These are phyloP conservation scores for Marasmius sp. DNA, from an alignment of 1,284 basidiomycete genomes.

Conservation along the genomic window DNA sequence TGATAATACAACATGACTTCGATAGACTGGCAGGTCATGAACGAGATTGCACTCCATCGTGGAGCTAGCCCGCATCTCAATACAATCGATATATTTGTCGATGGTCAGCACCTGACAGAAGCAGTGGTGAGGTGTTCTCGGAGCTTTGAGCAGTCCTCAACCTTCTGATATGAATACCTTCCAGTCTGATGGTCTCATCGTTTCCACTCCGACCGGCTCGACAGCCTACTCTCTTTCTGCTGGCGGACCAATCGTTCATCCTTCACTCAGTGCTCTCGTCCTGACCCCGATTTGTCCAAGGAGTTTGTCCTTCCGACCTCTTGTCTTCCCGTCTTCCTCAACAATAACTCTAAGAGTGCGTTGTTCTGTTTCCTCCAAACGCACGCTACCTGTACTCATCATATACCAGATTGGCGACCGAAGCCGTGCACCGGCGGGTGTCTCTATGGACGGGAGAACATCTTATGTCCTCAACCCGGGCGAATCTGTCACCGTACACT, in stretches of 20 bases:
- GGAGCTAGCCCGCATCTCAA: constrained; percentile 91
- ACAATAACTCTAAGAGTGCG: constrained; percentile 80
- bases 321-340: constrained; percentile 87
- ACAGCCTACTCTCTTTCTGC: constrained; percentile 97
- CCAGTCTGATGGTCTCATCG: constrained; percentile 91
- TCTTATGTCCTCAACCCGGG: constrained; percentile 80
- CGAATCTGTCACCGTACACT: constrained; percentile 83
- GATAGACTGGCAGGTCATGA: constrained; percentile 94
- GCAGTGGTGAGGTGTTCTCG: constrained; percentile 71
- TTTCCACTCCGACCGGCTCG: constrained; percentile 57
- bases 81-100: constrained; percentile 94
- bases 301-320: constrained; percentile 88
- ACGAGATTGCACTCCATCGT: constrained; percentile 92
- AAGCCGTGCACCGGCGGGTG: constrained; percentile 83
- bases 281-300: constrained; percentile 95
- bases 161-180: constrained; percentile 11
- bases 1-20: not conserved
- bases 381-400: not conserved
- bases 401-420: constrained; percentile 73
- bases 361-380: constrained; percentile 4
- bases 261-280: constrained; percentile 86
- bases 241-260: constrained; percentile 95
- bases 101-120: constrained; percentile 93
- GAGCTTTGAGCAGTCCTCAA: constrained; percentile 1
- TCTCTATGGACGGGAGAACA: constrained; percentile 91